Conservation (phyloP, 2,329 filamentous ascomycete genomes). For the Lachnellula arida region DNA sequence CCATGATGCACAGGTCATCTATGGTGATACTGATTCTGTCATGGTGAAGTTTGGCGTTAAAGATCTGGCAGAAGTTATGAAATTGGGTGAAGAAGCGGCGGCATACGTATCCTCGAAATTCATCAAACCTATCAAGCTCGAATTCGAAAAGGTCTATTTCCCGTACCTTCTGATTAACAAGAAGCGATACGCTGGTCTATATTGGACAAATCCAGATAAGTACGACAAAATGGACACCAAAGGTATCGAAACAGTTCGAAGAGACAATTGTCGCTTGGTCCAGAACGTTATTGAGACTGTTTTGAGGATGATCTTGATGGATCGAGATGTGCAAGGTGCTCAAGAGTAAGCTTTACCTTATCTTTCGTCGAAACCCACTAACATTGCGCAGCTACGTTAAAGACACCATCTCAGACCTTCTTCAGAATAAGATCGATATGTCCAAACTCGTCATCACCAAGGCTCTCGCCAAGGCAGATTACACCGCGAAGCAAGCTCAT, state of each 20-base stretch:
- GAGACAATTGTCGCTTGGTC: slow-evolving; percentile 93
- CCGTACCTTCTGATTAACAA: slow-evolving; percentile 99
- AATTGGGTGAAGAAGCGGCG: slow-evolving; percentile 88
- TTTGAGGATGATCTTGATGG: slow-evolving; percentile 90
- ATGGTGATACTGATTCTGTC: slow-evolving; percentile 98
- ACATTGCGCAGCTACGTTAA: slow-evolving; percentile 75
- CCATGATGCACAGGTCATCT: slow-evolving; percentile 94
- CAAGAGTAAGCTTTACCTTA: slow-evolving; percentile 67
- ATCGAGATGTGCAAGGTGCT: slow-evolving; percentile 82
- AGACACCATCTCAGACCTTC: slow-evolving; percentile 85
- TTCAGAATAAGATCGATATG: slow-evolving; percentile 98
- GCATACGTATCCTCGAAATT: slow-evolving; percentile 88
- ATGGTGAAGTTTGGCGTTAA: slow-evolving; percentile 98
- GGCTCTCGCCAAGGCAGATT: slow-evolving; percentile 84
- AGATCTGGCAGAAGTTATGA: slow-evolving; percentile 86
- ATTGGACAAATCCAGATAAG: slow-evolving; percentile 91
- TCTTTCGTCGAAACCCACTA: slow-evolving; percentile 1
- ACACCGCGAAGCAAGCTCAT: slow-evolving; percentile 90
- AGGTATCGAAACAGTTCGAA: slow-evolving; percentile 94
- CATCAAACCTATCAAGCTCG: slow-evolving; percentile 93
- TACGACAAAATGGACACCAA: slow-evolving; percentile 99
- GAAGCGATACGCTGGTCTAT: slow-evolving; percentile 96
- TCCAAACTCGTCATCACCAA: slow-evolving; percentile 99
- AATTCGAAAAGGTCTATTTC: slow-evolving; percentile 99
- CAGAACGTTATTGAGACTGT: slow-evolving; percentile 98